Base-by-base conservation (phyloP, 306 rosid species). In the Sechiopsis laciniata region DNA sequence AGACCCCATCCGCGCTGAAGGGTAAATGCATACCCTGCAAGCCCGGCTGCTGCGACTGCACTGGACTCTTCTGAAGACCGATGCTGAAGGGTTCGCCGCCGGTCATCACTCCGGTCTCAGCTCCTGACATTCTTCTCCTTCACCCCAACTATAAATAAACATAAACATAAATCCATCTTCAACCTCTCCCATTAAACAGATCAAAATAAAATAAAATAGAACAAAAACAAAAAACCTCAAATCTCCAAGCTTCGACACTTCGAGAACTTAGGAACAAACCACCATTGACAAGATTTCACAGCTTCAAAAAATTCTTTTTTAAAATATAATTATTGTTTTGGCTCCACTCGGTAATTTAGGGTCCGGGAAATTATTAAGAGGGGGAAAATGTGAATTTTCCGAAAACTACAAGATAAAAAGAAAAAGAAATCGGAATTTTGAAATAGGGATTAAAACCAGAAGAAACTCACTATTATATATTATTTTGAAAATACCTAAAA, bases 51-150 rank as follows among this genome's bases (percentile, higher is more conserved):
- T 50, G 54, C 16, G n/a, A 50, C 54, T 50, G 54, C 16, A 50
- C 54, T 50, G 54, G 54, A 50, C n/a, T 50, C 54, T 50, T 50
- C n/a, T 50, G 54, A 6, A 50, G 16, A 50, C 54, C n/a, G 6
- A 12, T 13, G 54, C n/a, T 50, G 54, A 50, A 50, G 54, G 54
- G 54, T 50, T 50, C 54, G 54, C 54, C 72, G 80, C 51, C 72
- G 16, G 73, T 58, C 77, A 85, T 82, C 73, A 77, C 58, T 73
- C 84, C 83, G 16, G 80, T 73, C 62, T 85, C 83, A 26, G 84
- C 80, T 80, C 80, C 89, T 1, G 87, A 79, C 85, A 85, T 82
- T 50, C 67, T 63, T 71, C 17, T 54, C 50, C 63, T 3, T 54
- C 63, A 46, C 52, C 35, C 51, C 29, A 53, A 17, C 63, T 64